Conservation (phyloP, 2,329 filamentous ascomycete genomes). For the Aspergillus persii region DNA sequence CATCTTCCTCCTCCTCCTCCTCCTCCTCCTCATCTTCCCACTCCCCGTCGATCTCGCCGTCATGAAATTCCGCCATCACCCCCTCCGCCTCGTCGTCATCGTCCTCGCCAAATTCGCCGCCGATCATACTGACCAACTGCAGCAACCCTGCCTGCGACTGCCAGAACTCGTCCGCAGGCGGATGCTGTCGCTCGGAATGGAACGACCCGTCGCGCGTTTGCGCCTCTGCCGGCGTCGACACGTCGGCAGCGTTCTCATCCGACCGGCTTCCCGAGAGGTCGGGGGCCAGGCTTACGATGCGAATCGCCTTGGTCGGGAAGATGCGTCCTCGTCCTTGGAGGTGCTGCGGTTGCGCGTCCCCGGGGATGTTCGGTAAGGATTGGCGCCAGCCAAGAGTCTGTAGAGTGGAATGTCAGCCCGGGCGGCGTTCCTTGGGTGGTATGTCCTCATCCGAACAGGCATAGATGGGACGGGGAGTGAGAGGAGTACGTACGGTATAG, state of each 20-base stretch:
- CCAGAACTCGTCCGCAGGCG: constrained; percentile 16
- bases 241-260: background rate
- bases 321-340: constrained; percentile 29
- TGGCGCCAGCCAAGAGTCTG: constrained; percentile 34
- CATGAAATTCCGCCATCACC: background rate
- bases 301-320: constrained; percentile 42
- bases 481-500: constrained; percentile 34
- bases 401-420: constrained; percentile 12
- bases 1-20: background rate
- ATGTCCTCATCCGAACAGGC: background rate
- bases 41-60: constrained; percentile 1
- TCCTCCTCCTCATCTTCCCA: constrained; percentile 5
- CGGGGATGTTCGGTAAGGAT: constrained; percentile 16
- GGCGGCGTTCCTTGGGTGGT: background rate
- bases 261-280: constrained; percentile 13
- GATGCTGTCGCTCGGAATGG: constrained; percentile 5
- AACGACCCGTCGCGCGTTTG: constrained; percentile 2
- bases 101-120: constrained; percentile 19
- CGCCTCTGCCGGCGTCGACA: background rate
- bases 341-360: constrained; percentile 13
- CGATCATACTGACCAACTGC: constrained; percentile 27
- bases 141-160: constrained; percentile 23
- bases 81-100: constrained; percentile 3
- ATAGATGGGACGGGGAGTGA: background rate
- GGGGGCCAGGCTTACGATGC: constrained; percentile 39